Evolutionary conservation across 176 grass and related monocot genomes (phyloP), one percentile per base, ranked within the genome.

Genomic region (Hordeum marinum): DNA sequence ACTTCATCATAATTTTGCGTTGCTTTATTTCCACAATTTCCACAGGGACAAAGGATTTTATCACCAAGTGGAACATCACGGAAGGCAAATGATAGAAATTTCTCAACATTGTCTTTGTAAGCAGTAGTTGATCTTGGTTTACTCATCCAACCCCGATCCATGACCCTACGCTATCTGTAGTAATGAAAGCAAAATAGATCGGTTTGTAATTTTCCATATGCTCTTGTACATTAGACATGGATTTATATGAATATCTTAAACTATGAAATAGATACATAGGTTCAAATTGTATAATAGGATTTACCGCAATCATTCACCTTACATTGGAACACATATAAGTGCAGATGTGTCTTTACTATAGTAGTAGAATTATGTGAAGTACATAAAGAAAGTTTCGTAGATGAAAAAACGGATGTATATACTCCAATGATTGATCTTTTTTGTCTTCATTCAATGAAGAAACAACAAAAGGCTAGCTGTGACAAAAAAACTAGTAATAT

Each of bases 81-180:
- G 67, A 58, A 82, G 71, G 80, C 31, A n/a, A 82, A 82, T 14
- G 43, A 25, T n/a, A 82, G 42, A 14, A 82, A 82, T 40, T 71
- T 1, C 24, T 34, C 46, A 0, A 83, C 80, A 40, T 50, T 34
- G 39, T 73, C 48, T 21, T 50, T 65, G 24, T 83, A 83, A 5
- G 72, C 66, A 24, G 57, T 7, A 23, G 7, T 41, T 23, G 35
- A 36, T 58, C 80, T 83, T 59, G 52, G 75, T 77, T 77, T 77
- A 58, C 50, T 60, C 75, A 77, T 60, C 54, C 52, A 77, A 15
- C 55, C 57, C 11, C 57, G 31, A n/a, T 77, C 52, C 52, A 77
- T 76, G 5, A 1, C 31, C 17, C 15, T 66, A 36, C 7, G 34
- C 3, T 68, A 68, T 67, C 32, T 68, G 31, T 18, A 7, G 31